Evolutionary conservation across 2,329 filamentous ascomycete species (phyloP), one percentile per base, ranked within the genome.

Genomic region (Diaporthe capsici): DNA sequence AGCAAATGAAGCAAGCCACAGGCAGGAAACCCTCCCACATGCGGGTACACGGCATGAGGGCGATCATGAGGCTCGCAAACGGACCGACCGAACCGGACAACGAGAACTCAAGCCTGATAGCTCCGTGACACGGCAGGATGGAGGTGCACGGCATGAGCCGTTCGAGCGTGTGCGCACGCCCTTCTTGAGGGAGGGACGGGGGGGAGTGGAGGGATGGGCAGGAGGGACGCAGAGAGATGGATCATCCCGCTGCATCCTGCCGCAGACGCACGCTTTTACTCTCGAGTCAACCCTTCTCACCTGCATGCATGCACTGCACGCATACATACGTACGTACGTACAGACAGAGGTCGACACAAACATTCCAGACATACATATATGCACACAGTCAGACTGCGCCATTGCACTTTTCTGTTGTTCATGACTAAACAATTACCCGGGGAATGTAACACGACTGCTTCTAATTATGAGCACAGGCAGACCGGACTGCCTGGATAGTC

Each of bases 41-140:
- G 65, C 49, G 63, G 65, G 31, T 53, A 68, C 65, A 68, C 65
- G 49, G 49, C 65, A 68, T 68, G 22, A 20, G 47, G 65, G 31
- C 65, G 65, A 68, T 68, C 65, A 68, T 68, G 65, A 68, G 47
- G 65, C 65, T 68, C 65, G 65, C 65, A 68, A 68, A 53, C 65
- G 65, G 65, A 53, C 65, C 65, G 65, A 68, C 65, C 65, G 65
- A 68, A 53, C 65, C 65, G 65, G 31, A 53, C 65, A 51, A 68
- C 65, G 65, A 68, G 37, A 68, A 68, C 34, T 12, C 47, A 42
- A 37, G 31, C 17, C 47, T 53, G 34, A 68, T 68, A 68, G 65
- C 28, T 68, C 31, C 20, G 31, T 53, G 65, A 25, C 47, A 68
- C 65, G 4, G 47, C 65, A 53, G 47, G 47, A 39, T 25, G 31